Evolutionary conservation across 805 yeast genomes (phyloP), one percentile per base, ranked within the genome.

Genomic region (Debaryomyces castellii): DNA sequence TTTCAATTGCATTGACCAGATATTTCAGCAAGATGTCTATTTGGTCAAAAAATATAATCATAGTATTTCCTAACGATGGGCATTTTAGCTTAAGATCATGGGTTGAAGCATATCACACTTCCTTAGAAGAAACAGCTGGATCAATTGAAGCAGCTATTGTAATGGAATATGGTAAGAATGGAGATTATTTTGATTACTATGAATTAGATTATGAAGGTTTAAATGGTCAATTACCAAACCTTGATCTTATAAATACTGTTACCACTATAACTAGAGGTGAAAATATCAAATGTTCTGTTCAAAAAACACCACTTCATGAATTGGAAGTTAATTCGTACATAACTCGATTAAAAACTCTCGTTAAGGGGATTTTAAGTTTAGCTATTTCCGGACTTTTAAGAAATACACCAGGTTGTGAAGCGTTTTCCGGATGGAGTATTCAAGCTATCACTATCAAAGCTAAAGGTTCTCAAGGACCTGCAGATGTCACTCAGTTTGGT

Each of bases 361-460:
- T 79, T 12, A 69, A 74, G 30, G 94, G 97, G 0, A 78, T 94
- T n/a, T 64, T 76, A 45, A 77, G 78, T 39, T 79, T 88, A 58
- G 80, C 91, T 3, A 58, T 82, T 5, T 77, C 96, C 0, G 98
- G 98, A 1, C 63, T 87, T 22, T 51, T 48, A 6, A 72, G 68
- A 41, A 71, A 69, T 4, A 73, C 78, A 0, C 88, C 94, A n/a
- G 77, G 77, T 3, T 82, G 90, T 54, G 97, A 92, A 60, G 89
- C 92, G 11, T 94, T 92, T 60, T 85, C 94, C 43, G 97, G 98
- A 4, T 94, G 96, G 96, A 85, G 95, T 61, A 87, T 94, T 47
- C 98, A 92, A 64, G 85, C 98, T 0, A 63, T 94, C 17, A 88
- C 97, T 0, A 59, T 94, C 27, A 77, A 78, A 45, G 98, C 96